Evolutionary conservation across 2,329 filamentous ascomycete genomes (phyloP), one percentile per base, ranked within the genome.

Genomic region (Colletotrichum sp.): DNA sequence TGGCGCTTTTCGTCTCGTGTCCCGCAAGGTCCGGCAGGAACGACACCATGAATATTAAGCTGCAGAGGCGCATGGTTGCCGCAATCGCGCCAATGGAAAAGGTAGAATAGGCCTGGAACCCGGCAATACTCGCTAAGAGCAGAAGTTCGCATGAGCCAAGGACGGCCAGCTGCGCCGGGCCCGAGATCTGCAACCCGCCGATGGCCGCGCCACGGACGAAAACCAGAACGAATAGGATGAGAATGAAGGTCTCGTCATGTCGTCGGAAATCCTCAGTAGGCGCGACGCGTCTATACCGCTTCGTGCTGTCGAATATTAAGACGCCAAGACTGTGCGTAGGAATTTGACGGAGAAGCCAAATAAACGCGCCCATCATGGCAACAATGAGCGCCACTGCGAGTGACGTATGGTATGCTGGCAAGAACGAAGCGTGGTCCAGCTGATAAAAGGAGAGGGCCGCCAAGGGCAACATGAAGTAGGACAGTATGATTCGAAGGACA

Each of bases 391-490:
- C 1, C 3, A 67, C 63, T 1, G 80, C 78, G 1, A 63, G 93
- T 88, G 79, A 30, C 0, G 77, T 80, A 49, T 84, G 80, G 34
- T 83, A 82, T 0, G 77, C 9, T 0, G 82, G 82, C 2, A 80
- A 39, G 0, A 64, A 15, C 1, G 29, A 27, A 2, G 76, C 78
- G 29, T 76, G 69, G n/a, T 77, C 78, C 63, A 96, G 86, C 81
- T 96, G 94, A 81, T 95, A 96, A 78, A 94, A 90, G 8, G 94
- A 95, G 65, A 95, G 84, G 0, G 94, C 89, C 12, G 95, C 89
- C 61, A 95, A 88, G 0, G 95, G 95, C 8, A 96, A 85, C 61
- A 95, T 87, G 79, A 96, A 93, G 84, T 93, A 96, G 83, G 94
- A 95, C 86, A 94, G 94, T 8, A 94, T 89, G 74, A 96, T 89